These are phyloP conservation scores for Chaetomiaceae sp. DNA, from an alignment of 2,329 filamentous ascomycete species.

Conservation along the genomic window DNA sequence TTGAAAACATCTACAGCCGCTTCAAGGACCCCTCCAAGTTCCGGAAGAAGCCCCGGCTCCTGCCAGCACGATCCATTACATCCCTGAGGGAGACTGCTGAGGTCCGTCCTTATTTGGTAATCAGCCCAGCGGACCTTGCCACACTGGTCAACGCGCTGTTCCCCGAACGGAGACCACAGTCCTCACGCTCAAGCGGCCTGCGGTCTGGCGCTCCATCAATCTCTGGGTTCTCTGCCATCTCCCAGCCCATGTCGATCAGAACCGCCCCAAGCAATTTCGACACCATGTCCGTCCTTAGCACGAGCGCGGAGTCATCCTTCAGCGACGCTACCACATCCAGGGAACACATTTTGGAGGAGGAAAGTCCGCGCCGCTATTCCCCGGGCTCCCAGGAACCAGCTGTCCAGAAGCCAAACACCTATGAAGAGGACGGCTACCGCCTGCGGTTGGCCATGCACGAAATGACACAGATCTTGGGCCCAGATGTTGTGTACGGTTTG, in stretches of 20 bases:
- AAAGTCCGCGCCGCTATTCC: slow-evolving; percentile 52
- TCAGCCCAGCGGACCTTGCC: slow-evolving; percentile 74
- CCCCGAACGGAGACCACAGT: slow-evolving; percentile 65
- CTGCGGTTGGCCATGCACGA: slow-evolving; percentile 66
- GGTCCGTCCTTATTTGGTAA: slow-evolving; percentile 73
- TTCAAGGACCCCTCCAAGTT: slow-evolving; percentile 52
- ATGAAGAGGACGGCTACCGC: slow-evolving; percentile 61
- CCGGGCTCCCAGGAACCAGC: slow-evolving; percentile 46
- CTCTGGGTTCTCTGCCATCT: slow-evolving; percentile 65
- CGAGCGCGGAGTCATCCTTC: slow-evolving; percentile 66
- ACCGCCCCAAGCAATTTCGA: slow-evolving; percentile 56
- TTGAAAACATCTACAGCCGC: slow-evolving; percentile 65
- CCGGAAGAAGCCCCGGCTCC: slow-evolving; percentile 53
- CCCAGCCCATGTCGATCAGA: slow-evolving; percentile 61
- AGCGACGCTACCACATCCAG: slow-evolving; percentile 65
- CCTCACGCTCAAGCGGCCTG: slow-evolving; percentile 56
- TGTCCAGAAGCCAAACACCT: slow-evolving; percentile 44
- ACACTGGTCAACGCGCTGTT: slow-evolving; percentile 81
- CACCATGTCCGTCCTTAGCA: slow-evolving; percentile 66
- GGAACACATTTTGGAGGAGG: slow-evolving; percentile 58
- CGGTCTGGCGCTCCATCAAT: slow-evolving; percentile 63
- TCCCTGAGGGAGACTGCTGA: slow-evolving; percentile 72
- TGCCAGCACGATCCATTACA: slow-evolving; percentile 67
- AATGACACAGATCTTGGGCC: slow-evolving; percentile 62
- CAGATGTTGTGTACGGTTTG: slow-evolving; percentile 60